These are phyloP conservation scores for Lachnellula occidentalis DNA, from an alignment of 2,329 filamentous ascomycete genomes.

Conservation along the genomic window DNA sequence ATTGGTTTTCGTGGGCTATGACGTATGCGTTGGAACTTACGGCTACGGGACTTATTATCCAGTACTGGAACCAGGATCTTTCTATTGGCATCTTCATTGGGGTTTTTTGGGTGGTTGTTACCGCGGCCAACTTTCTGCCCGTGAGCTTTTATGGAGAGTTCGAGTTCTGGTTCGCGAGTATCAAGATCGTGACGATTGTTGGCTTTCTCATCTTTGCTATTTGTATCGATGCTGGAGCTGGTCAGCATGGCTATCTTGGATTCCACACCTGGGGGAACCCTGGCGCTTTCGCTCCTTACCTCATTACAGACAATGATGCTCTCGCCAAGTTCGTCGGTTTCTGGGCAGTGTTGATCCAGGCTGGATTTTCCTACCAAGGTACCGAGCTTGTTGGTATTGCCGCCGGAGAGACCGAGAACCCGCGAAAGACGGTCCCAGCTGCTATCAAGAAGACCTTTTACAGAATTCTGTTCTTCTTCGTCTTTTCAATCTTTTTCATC, in stretches of 20 bases:
- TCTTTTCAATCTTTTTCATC: constrained; percentile 62
- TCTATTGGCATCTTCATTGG: constrained; percentile 68
- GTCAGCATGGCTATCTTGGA: constrained; percentile 64
- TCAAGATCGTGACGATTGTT: constrained; percentile 71
- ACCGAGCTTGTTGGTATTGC: constrained; percentile 72
- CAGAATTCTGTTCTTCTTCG: constrained; percentile 66
- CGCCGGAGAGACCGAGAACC: constrained; percentile 71
- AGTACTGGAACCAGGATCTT: constrained; percentile 62
- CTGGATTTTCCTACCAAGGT: constrained; percentile 67
- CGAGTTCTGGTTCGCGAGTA: constrained; percentile 71
- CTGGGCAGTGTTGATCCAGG: constrained; percentile 63
- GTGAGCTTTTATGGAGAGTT: constrained; percentile 70
- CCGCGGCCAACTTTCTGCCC: constrained; percentile 63
- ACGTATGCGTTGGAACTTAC: constrained; percentile 70
- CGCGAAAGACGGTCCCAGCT: constrained; percentile 63
- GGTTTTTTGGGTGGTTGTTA: constrained; percentile 68
- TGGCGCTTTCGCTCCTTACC: constrained; percentile 60
- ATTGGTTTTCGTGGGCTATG: constrained; percentile 74
- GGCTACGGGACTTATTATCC: constrained; percentile 67
- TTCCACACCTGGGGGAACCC: constrained; percentile 67
- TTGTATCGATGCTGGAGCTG: constrained; percentile 67
- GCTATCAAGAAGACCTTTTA: constrained; percentile 73
- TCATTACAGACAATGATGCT: constrained; percentile 42
- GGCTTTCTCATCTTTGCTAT: constrained; percentile 74
- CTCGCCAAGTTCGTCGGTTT: constrained; percentile 62